Evolutionary conservation across 306 rosid genomes (phyloP), one percentile per base, ranked within the genome.

Genomic region (Hippophae rhamnoides): DNA sequence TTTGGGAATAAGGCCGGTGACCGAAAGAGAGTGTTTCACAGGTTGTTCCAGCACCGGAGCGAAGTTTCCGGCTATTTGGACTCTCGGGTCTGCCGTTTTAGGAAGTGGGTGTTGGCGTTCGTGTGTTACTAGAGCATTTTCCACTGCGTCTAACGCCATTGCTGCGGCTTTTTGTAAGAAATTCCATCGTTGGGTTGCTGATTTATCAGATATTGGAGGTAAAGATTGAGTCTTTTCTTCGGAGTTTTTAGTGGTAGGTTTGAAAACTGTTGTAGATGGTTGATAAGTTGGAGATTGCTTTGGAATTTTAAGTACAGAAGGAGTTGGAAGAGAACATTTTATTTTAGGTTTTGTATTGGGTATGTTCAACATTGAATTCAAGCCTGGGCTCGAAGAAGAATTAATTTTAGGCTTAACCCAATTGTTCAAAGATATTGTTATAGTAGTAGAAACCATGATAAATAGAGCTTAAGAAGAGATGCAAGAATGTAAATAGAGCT

Each of bases 31-130:
- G 52, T 82, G 79, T 0, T 58, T 59, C 2, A 74, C 81, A 0
- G 86, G 69, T 0, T 68, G 75, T 58, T 92, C 99, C 45, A 78
- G 85, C 8, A 92, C 99, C 0, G 99, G 97, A 12, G 96, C 95
- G 59, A 92, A 88, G 65, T 92, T 92, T 0, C 99, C 99, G 23
- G 95, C 85, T 10, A 92, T 92, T 69, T 92, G 99, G 61, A 88
- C 90, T 3, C 71, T 53, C 0, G 99, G 99, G 84, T 92, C 99
- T 0, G 95, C 84, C 7, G 99, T 92, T 64, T 80, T 92, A 0
- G 99, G 99, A 2, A 92, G 84, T 0, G 89, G 87, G 65, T 70
- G 77, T 47, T 82, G 69, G 2, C 69, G 62, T 57, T 88, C 99
- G 5, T 59, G 74, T 1, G 78, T 64, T 25, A 78, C 73, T 14